Evolutionary conservation across 257 asterid genomes (phyloP).

Genomic region (Ocimum tenuiflorum): DNA sequence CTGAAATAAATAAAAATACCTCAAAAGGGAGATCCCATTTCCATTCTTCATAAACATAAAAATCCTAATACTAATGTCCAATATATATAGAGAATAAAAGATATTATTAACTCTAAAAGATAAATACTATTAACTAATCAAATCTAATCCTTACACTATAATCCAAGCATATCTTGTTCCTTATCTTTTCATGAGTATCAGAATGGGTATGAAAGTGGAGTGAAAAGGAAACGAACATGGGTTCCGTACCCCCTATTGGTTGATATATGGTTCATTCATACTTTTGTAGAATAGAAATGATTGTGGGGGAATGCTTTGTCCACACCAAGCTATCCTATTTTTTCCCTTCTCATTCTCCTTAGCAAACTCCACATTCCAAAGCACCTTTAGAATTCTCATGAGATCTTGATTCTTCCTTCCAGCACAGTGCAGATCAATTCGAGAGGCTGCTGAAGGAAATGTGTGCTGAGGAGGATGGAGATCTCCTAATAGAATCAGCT

Average conservation of each 20-base stretch:
- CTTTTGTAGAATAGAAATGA: background rate
- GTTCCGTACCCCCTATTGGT: background rate
- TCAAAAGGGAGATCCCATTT: too few species aligned
- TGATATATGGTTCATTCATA: background rate
- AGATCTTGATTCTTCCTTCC: constrained; percentile 43
- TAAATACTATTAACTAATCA: too few species aligned
- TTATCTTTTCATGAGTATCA: too few species aligned
- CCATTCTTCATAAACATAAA: too few species aligned
- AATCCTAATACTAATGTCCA: too few species aligned
- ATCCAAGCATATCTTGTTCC: too few species aligned
- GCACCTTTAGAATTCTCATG: background rate
- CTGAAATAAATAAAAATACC: too few species aligned
- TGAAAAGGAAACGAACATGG: too few species aligned
- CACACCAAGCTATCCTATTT: background rate
- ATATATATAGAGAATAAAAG: too few species aligned
- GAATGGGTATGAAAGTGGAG: background rate
- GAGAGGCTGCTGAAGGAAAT: constrained; percentile 90
- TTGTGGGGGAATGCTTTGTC: background rate
- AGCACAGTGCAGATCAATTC: constrained; percentile 99
- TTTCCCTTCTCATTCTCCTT: background rate
- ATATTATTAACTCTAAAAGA: too few species aligned
- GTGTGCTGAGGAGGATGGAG: constrained; percentile 96
- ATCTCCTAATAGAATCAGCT: constrained; percentile 93
- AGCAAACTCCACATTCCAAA: background rate
- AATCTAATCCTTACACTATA: too few species aligned